A percentile compares a stretch with the other conserved stretches of the same genome.
phyloP scores from a whole-genome alignment of 2,329 filamentous ascomycete species.

The Cercospora sp. region DNA sequence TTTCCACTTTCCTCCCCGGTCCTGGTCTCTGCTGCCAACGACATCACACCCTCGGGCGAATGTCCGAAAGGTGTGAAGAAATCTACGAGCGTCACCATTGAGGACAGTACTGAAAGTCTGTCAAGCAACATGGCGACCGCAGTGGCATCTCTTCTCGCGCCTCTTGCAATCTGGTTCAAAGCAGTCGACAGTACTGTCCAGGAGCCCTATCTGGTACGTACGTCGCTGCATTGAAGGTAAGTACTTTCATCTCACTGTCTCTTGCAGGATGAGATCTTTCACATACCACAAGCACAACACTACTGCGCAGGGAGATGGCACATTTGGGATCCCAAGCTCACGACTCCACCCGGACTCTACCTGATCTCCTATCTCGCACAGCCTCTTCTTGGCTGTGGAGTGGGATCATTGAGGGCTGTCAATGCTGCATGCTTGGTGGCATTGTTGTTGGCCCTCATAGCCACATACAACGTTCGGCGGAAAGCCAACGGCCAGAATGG shows the following conservation, averaged over 20 bases:
- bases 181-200: conserved; percentile 52
- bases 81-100: not conserved
- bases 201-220: conserved; percentile 59
- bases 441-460: conserved; percentile 35
- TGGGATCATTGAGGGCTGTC: conserved; percentile 40
- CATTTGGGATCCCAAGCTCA: conserved; percentile 95
- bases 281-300: conserved; percentile 85
- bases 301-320: conserved; percentile 75
- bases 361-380: conserved; percentile 43
- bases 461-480: conserved; percentile 32
- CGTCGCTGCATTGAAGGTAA: conserved; percentile 22
- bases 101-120: not conserved
- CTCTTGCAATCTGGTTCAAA: conserved; percentile 34
- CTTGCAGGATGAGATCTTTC: conserved; percentile 76
- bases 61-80: not conserved
- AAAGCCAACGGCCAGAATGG: conserved; percentile 19
- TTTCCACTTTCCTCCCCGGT: not conserved
- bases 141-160: conserved; percentile 25
- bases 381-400: conserved; percentile 44
- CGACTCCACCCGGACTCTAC: conserved; percentile 82
- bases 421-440: conserved; percentile 43
- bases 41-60: not conserved
- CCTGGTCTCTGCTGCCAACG: not conserved
- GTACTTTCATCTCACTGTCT: conserved; percentile 26
- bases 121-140: conserved; percentile 25